These are phyloP conservation scores for Kuraishia molischiana DNA, from an alignment of 805 yeast species.

Conservation along the genomic window DNA sequence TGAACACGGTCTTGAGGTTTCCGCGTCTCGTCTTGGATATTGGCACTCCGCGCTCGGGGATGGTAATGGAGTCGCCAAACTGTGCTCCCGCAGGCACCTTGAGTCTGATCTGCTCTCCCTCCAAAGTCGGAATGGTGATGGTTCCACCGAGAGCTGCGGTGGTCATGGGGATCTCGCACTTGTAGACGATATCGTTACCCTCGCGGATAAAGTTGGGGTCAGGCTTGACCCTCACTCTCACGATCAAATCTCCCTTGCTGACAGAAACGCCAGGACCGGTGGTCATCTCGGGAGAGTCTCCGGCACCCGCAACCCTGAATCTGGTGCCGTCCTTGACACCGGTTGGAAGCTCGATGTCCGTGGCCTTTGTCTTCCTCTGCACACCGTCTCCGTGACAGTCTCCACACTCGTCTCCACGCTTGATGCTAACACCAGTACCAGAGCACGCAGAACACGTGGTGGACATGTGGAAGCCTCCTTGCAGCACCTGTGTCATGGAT, in stretches of 20 bases:
- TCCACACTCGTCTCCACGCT: conserved; percentile 58
- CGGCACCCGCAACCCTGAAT: conserved; percentile 76
- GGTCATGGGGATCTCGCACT: conserved; percentile 74
- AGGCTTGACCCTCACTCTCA: conserved; percentile 67
- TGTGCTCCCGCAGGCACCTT: conserved; percentile 83
- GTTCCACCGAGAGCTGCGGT: conserved; percentile 96
- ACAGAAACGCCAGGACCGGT: conserved; percentile 60
- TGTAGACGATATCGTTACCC: conserved; percentile 56
- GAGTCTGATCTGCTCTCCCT: conserved; percentile 62
- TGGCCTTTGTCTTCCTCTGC: conserved; percentile 51
- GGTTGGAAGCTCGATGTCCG: conserved; percentile 77
- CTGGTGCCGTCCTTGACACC: conserved; percentile 85
- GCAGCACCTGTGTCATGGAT: conserved; percentile 70
- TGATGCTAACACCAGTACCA: conserved; percentile 79
- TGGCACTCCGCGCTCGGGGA: conserved; percentile 88
- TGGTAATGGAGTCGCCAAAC: conserved; percentile 58
- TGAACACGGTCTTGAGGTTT: conserved; percentile 64
- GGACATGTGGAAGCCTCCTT: conserved; percentile 95
- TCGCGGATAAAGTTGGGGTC: conserved; percentile 64
- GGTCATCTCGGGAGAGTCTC: conserved; percentile 79
- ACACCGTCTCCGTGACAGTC: conserved; percentile 91
- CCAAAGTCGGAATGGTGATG: conserved; percentile 80
- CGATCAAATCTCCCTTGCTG: conserved; percentile 79
- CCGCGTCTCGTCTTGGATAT: conserved; percentile 50
- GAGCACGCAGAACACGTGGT: conserved; percentile 82